Percentiles rank a stretch among this genome's conserved stretches.
These are phyloP conservation scores for Candida ipomoeae DNA, from an alignment of 805 yeast genomes.

Conservation along the genomic window DNA sequence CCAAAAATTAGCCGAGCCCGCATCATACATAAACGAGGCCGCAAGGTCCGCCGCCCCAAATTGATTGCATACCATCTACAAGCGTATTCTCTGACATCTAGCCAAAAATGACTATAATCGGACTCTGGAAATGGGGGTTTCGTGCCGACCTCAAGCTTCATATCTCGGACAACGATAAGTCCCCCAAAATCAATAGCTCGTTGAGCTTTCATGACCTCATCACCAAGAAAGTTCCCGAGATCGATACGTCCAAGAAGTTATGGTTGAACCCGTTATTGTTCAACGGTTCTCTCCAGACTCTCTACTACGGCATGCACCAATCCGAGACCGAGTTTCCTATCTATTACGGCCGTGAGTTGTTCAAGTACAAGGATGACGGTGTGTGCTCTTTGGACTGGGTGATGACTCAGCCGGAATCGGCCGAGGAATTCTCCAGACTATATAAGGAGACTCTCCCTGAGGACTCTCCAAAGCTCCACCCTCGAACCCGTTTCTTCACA, in stretches of 20 bases:
- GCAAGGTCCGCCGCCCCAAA: not conserved
- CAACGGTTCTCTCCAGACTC: constrained; percentile 76
- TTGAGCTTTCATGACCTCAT: constrained; percentile 13
- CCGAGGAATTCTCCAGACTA: constrained; percentile 22
- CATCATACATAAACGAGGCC: not conserved
- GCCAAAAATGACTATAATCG: constrained; percentile 7
- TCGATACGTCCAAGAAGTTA: constrained; percentile 34
- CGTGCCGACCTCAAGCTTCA: constrained; percentile 30
- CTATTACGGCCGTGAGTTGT: constrained; percentile 70
- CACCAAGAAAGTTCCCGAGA: constrained; percentile 14
- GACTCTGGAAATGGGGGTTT: constrained; percentile 35
- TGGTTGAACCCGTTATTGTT: constrained; percentile 59
- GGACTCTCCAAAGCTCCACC: constrained; percentile 40
- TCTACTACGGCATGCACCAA: constrained; percentile 56
- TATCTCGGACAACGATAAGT: constrained; percentile 17
- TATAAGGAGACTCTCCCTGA: constrained; percentile 31
- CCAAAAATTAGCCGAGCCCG: not conserved
- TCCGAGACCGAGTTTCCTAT: constrained; percentile 50
- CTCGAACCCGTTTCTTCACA: constrained; percentile 51
- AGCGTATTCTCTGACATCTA: not conserved
- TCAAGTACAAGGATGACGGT: constrained; percentile 61
- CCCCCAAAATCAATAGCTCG: constrained; percentile 10
- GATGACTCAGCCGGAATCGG: constrained; percentile 32
- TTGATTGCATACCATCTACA: not conserved
- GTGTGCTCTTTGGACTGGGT: constrained; percentile 73